These are phyloP conservation scores for Scleromitrula shiraiana DNA, from an alignment of 2,329 filamentous ascomycete species.

Conservation along the genomic window DNA sequence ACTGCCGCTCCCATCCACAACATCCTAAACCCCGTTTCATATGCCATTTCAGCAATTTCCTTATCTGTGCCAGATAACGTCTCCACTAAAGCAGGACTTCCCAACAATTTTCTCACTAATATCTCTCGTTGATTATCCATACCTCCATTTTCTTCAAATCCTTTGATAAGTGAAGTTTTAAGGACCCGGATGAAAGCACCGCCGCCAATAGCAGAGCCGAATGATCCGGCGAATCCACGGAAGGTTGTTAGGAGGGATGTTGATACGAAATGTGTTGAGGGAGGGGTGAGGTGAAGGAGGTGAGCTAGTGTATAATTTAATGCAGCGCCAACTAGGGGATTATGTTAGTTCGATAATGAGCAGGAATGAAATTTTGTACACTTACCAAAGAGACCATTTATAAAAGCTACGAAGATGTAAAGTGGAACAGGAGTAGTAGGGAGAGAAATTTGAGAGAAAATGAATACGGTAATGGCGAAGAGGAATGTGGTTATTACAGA, in stretches of 20 bases:
- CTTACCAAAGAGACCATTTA: constrained; percentile 56
- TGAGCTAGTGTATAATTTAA: constrained; percentile 80
- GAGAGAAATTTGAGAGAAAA: constrained; percentile 48
- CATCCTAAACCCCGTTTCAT: constrained; percentile 43
- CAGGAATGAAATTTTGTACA: no score
- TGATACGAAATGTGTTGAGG: constrained; percentile 63
- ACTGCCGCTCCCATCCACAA: constrained; percentile 45
- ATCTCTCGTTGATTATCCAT: constrained; percentile 26
- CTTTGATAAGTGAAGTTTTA: constrained; percentile 28
- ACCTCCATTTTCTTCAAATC: constrained; percentile 28
- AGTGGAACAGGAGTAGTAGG: constrained; percentile 40
- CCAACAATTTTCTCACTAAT: constrained; percentile 47
- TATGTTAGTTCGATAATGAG: no score
- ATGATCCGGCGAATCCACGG: constrained; percentile 72
- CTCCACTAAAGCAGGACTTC: constrained; percentile 48
- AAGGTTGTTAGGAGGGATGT: constrained; percentile 73
- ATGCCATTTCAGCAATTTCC: constrained; percentile 43
- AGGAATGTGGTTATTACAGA: constrained; percentile 51
- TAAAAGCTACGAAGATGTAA: constrained; percentile 54
- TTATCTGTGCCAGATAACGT: constrained; percentile 40
- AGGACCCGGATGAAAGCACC: constrained; percentile 37
- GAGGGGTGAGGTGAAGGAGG: constrained; percentile 61
- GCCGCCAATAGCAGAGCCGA: constrained; percentile 72
- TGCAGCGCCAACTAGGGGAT: constrained; percentile 47
- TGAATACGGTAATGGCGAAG: constrained; percentile 53